Percentiles rank a stretch among this genome's conserved stretches.
phyloP scores from a whole-genome alignment of 192 early-diverging fungal genomes.

The Coemansia sp. region DNA sequence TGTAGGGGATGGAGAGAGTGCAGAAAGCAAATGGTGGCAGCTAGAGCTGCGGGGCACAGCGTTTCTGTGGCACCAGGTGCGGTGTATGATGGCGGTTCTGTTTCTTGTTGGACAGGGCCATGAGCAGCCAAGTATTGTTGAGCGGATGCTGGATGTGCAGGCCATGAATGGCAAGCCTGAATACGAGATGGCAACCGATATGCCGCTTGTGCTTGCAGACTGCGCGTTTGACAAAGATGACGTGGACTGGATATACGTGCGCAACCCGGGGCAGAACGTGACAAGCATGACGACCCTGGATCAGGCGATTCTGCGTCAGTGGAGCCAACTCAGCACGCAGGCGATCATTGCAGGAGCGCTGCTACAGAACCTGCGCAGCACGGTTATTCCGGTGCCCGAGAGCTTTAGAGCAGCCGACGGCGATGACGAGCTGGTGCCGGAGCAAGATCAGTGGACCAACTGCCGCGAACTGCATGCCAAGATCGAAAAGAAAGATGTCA shows the following conservation, averaged over 20 bases:
- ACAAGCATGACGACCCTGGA: constrained; percentile 36
- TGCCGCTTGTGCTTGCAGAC: constrained; percentile 87
- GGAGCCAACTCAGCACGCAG: constrained; percentile 39
- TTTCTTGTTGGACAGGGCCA: constrained; percentile 80
- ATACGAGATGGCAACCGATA: constrained; percentile 90
- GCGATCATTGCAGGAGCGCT: constrained; percentile 42
- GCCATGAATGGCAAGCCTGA: constrained; percentile 70
- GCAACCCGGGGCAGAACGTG: constrained; percentile 19
- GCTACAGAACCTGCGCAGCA: constrained; percentile 34
- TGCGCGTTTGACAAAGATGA: constrained; percentile 66
- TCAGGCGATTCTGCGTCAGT: constrained; percentile 17
- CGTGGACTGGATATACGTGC: constrained; percentile 63
- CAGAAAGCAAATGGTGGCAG: constrained; percentile 51
- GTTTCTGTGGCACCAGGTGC: constrained; percentile 98
- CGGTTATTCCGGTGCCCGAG: constrained; percentile 8
- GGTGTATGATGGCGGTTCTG: constrained; percentile 92
- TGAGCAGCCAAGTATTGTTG: constrained; percentile 72
- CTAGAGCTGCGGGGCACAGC: constrained; percentile 82
- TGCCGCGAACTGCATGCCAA: constrained; percentile 11
- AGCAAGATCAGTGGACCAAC: constrained; percentile 21
- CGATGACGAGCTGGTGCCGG: not conserved
- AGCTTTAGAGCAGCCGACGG: not conserved
- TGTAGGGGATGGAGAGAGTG: constrained; percentile 18
- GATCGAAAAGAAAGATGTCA: constrained; percentile 8
- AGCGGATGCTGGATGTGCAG: constrained; percentile 66